These are phyloP conservation scores for Parascedosporium putredinis DNA, from an alignment of 2,329 filamentous ascomycete genomes.

Conservation along the genomic window DNA sequence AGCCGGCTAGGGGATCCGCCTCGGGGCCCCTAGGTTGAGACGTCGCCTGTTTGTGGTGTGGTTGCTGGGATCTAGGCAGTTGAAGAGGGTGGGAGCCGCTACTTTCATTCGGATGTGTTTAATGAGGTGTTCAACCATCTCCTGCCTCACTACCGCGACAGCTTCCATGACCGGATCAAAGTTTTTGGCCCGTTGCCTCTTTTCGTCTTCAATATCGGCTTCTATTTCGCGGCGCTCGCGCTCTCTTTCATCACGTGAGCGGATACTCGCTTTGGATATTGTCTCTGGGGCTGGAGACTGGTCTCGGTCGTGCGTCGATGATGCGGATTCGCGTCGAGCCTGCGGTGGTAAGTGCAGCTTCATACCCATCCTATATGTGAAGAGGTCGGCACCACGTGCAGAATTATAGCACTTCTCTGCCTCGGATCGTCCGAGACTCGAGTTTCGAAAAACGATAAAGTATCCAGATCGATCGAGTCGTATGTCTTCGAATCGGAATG, in stretches of 20 bases:
- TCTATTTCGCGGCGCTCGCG: conserved; percentile 62
- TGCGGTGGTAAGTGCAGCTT: conserved; percentile 46
- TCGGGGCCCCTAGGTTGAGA: conserved; percentile 63
- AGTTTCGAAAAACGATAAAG: conserved; percentile 82
- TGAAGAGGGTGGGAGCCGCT: conserved; percentile 67
- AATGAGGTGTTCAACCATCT: conserved; percentile 78
- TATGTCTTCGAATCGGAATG: conserved; percentile 71
- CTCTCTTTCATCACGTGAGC: conserved; percentile 55
- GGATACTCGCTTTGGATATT: conserved; percentile 23
- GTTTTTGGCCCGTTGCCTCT: conserved; percentile 73
- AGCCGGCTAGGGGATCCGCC: conserved; percentile 36
- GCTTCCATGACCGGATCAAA: conserved; percentile 87
- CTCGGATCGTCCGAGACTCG: conserved; percentile 64
- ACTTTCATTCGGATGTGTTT: conserved; percentile 82
- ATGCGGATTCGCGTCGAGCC: conserved; percentile 3
- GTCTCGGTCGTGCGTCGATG: background rate
- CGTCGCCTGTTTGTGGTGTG: conserved; percentile 71
- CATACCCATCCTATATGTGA: conserved; percentile 89
- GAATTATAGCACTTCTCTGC: conserved; percentile 69
- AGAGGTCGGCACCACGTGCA: conserved; percentile 73
- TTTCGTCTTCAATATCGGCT: conserved; percentile 80
- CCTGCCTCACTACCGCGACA: conserved; percentile 63
- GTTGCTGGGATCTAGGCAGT: conserved; percentile 72
- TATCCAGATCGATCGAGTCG: conserved; percentile 79
- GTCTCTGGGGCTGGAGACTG: background rate